Conservation (phyloP, 768 basidiomycete genomes). For the Coprinopsis cinerea region DNA sequence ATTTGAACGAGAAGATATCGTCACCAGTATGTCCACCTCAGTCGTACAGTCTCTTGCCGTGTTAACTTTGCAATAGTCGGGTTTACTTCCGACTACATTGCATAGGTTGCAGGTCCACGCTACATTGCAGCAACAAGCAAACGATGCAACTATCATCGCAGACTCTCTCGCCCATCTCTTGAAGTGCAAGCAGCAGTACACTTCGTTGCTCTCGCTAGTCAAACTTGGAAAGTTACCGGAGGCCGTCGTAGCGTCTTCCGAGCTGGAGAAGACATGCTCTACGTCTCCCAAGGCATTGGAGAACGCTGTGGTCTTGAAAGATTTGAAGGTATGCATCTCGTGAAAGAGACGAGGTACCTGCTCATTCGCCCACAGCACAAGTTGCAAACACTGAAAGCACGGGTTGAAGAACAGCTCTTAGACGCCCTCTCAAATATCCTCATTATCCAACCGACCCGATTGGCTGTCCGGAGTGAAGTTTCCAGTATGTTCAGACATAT, state of each 20-base stretch:
- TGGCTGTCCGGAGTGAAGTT: slow-evolving; percentile 48
- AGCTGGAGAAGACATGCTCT: slow-evolving; percentile 39
- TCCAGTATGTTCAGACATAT: slow-evolving; percentile 25
- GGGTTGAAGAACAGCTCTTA: slow-evolving; percentile 64
- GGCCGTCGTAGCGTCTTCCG: slow-evolving; percentile 42
- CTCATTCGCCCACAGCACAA: slow-evolving; percentile 36
- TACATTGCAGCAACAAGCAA: slow-evolving; percentile 53
- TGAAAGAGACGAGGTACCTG: not conserved
- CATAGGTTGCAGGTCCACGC: slow-evolving; percentile 53
- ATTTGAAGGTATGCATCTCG: slow-evolving; percentile 46
- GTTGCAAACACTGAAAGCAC: slow-evolving; percentile 48
- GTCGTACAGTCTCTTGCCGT: not conserved
- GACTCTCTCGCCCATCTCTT: slow-evolving; percentile 51
- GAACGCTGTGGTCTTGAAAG: slow-evolving; percentile 44
- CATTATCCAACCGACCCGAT: slow-evolving; percentile 39
- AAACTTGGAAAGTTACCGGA: slow-evolving; percentile 57
- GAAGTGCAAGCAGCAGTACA: slow-evolving; percentile 43
- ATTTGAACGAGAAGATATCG: slow-evolving; percentile 44
- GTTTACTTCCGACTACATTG: slow-evolving; percentile 59
- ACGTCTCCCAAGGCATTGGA: slow-evolving; percentile 45
- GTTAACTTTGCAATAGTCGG: slow-evolving; percentile 42
- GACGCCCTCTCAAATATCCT: slow-evolving; percentile 63
- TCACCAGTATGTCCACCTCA: slow-evolving; percentile 43
- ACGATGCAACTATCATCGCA: slow-evolving; percentile 46
- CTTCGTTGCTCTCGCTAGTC: slow-evolving; percentile 39